phyloP scores from a whole-genome alignment of 306 rosid genomes.

The Quercus mongolica region DNA sequence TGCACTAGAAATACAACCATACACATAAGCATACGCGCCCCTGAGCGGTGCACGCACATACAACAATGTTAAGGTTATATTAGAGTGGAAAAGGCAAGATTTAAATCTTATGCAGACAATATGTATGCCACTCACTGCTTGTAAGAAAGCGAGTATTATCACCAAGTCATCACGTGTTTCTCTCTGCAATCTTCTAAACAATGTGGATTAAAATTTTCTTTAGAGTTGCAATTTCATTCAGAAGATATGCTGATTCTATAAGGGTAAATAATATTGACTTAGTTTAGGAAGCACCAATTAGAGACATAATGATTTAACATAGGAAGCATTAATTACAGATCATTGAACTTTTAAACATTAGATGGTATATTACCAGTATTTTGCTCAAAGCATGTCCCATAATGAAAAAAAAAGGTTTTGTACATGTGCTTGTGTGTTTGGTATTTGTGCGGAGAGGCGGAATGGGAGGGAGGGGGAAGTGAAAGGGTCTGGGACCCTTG shows the following conservation, averaged over 20 bases:
- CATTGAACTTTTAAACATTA: neutral
- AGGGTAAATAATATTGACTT: neutral
- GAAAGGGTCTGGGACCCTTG: no score
- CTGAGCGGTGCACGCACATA: neutral
- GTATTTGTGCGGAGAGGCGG: no score
- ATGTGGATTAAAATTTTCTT: no score
- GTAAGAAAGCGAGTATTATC: no score
- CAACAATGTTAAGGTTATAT: neutral
- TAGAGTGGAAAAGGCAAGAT: neutral
- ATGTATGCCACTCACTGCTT: neutral
- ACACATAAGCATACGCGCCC: neutral
- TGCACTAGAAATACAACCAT: neutral
- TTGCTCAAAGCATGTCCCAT: neutral
- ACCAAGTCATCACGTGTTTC: no score
- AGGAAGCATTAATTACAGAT: neutral
- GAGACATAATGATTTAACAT: neutral
- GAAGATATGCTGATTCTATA: neutral
- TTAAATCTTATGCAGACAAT: neutral
- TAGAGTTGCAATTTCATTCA: no score
- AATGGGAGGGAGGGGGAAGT: no score
- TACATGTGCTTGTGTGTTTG: neutral
- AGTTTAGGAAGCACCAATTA: neutral
- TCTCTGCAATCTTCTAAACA: no score
- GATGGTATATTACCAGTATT: neutral
- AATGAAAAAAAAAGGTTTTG: neutral